Conservation (phyloP, 805 yeast species). For the Isabelozyma rhagii region DNA sequence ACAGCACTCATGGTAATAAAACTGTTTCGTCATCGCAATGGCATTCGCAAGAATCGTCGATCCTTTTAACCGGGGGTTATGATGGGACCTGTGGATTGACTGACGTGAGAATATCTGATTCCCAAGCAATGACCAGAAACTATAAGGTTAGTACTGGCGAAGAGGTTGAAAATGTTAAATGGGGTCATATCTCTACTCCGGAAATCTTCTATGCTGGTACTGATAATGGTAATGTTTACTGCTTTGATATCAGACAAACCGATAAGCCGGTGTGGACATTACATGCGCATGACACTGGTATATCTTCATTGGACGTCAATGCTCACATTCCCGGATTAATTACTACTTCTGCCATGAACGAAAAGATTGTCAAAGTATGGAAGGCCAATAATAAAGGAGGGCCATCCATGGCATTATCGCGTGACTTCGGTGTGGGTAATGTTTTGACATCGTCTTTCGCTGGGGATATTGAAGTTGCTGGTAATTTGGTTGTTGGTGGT, state of each 20-base stretch:
- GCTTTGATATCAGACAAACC: constrained; percentile 76
- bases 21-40: constrained; percentile 84
- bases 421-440: constrained; percentile 94
- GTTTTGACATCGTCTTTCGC: constrained; percentile 82
- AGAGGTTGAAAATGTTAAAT: constrained; percentile 79
- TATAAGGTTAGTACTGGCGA: constrained; percentile 65
- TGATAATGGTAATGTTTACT: constrained; percentile 84
- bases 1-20: constrained; percentile 68
- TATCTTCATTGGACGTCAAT: constrained; percentile 76
- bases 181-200: constrained; percentile 53
- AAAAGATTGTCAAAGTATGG: constrained; percentile 85
- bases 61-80: constrained; percentile 88
- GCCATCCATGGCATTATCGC: constrained; percentile 85
- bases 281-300: constrained; percentile 95
- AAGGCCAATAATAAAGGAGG: constrained; percentile 42
- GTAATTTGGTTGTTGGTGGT: constrained; percentile 85
- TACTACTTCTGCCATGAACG: constrained; percentile 89
- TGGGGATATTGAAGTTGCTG: constrained; percentile 81
- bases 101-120: constrained; percentile 78
- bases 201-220: constrained; percentile 79
- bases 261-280: constrained; percentile 85
- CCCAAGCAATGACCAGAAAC: constrained; percentile 53
- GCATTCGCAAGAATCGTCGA: constrained; percentile 66
- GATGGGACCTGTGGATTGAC: constrained; percentile 79
- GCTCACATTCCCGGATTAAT: constrained; percentile 65